These are phyloP conservation scores for Graphiopsis chlorocephala DNA, from an alignment of 2,329 filamentous ascomycete genomes.

Conservation along the genomic window DNA sequence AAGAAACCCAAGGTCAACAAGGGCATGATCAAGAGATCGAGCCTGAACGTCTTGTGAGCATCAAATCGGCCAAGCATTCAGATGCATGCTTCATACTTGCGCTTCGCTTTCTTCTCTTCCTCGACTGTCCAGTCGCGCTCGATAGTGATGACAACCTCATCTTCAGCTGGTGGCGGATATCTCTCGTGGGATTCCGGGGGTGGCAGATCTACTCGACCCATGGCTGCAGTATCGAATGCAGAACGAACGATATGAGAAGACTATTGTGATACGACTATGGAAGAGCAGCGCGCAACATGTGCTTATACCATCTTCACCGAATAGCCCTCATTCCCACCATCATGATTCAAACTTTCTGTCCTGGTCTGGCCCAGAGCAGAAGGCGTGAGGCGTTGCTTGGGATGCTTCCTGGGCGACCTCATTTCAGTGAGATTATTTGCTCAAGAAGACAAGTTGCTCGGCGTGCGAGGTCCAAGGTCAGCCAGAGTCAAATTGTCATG, in stretches of 20 bases:
- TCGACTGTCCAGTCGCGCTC: slow-evolving; percentile 28
- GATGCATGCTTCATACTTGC: slow-evolving; percentile 25
- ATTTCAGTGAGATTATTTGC: neutral
- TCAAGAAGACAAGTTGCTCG: neutral
- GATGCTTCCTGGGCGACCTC: neutral
- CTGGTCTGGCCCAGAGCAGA: slow-evolving; percentile 3
- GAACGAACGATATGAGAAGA: neutral
- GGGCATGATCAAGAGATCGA: slow-evolving; percentile 35
- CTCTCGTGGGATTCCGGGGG: neutral
- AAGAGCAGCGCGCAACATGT: neutral
- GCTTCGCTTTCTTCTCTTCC: slow-evolving; percentile 31
- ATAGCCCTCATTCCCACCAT: neutral
- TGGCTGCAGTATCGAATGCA: neutral
- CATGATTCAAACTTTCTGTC: neutral
- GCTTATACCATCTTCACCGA: slow-evolving; percentile 1
- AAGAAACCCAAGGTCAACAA: slow-evolving; percentile 35
- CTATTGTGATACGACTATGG: neutral
- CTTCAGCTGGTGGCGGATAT: neutral
- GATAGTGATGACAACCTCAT: slow-evolving; percentile 17
- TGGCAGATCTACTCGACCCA: slow-evolving; percentile 13
- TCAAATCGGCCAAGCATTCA: neutral
- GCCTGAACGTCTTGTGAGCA: slow-evolving; percentile 16
- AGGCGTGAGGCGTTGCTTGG: slow-evolving; percentile 6
- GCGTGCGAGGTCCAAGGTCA: slow-evolving; percentile 1
- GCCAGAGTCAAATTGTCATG: neutral